Base-by-base conservation (phyloP, 768 basidiomycete species). In the Glaciozyma martinii region DNA sequence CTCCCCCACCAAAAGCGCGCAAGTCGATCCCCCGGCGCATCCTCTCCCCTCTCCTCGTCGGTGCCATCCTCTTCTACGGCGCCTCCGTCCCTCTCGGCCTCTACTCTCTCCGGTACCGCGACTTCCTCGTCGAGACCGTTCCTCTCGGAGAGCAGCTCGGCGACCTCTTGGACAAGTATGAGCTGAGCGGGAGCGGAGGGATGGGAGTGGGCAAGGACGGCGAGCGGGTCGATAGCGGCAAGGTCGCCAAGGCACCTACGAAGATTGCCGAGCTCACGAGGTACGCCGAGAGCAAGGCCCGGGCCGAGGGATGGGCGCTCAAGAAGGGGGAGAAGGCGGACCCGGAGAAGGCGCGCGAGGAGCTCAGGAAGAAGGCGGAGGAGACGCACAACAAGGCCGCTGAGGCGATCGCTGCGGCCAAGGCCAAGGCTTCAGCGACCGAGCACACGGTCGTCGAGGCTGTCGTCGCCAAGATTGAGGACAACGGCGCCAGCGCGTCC, bases 61-160 rank as follows among this genome's bases (percentile, higher is more conserved):
- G 61, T 42, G 63, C 68, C 29, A 44, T 71, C 58, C 56, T 63
- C 53, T 73, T 73, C 62, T 73, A 73, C 66, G 66, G 66, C 56
- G 66, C 62, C 13, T 71, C 70, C 7, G 46, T 71, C 21, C 71
- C 68, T 5, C 62, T 66, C 63, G 67, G 66, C 23, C 69, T 70
- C 66, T 53, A 61, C 56, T 70, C 68, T 6, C 61, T 70, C 50
- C 76, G 79, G 3, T 95, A 93, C 79, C 85, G 88, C 74, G 87
- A 93, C 70, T 81, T 94, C 75, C 95, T 95, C 80, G 81, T 84
- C 62, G 83, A 86, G 71, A 80, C 82, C 50, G 84, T 92, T 60
- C 93, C 93, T 3, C 80, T 89, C 46, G 91, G 85, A 33, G 82
- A 86, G 67, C 74, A 82, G 23, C 80, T 93, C 76, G 80, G 93